These are phyloP conservation scores for Penicillium sp. DNA, from an alignment of 2,329 filamentous ascomycete genomes.

Conservation along the genomic window DNA sequence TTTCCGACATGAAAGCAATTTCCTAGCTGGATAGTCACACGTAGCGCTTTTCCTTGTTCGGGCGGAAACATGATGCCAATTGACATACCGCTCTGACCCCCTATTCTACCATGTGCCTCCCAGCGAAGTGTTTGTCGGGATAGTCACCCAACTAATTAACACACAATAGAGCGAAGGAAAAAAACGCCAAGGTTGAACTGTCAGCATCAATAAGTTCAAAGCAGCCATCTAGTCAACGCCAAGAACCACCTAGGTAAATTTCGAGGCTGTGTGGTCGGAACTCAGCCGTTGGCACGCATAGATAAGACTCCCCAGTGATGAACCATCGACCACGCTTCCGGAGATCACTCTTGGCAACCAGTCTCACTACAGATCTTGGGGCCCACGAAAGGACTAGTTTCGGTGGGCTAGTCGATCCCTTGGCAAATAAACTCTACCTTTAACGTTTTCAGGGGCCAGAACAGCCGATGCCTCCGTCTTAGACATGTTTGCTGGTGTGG, in stretches of 20 bases:
- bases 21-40: neutral
- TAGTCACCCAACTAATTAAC: no score
- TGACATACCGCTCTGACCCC: neutral
- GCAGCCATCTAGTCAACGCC: conserved; percentile 1
- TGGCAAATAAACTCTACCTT: conserved; percentile 17
- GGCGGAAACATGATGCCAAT: neutral
- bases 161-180: neutral
- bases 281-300: neutral
- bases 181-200: conserved; percentile 4
- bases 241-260: neutral
- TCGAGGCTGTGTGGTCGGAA: conserved; percentile 19
- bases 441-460: conserved; percentile 9
- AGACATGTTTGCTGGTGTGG: neutral
- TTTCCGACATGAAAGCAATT: neutral
- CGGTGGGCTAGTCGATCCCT: conserved; percentile 19
- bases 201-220: neutral
- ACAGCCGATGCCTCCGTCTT: neutral
- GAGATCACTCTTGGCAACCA: conserved; percentile 18
- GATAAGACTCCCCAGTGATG: conserved; percentile 13
- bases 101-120: no score
- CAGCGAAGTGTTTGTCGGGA: no score
- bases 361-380: conserved; percentile 7
- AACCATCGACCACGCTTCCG: conserved; percentile 11
- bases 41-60: neutral
- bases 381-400: conserved; percentile 11